Evolutionary conservation across 2,329 filamentous ascomycete species (phyloP), one percentile per base, ranked within the genome.

Genomic region (Epichloe elymi): DNA sequence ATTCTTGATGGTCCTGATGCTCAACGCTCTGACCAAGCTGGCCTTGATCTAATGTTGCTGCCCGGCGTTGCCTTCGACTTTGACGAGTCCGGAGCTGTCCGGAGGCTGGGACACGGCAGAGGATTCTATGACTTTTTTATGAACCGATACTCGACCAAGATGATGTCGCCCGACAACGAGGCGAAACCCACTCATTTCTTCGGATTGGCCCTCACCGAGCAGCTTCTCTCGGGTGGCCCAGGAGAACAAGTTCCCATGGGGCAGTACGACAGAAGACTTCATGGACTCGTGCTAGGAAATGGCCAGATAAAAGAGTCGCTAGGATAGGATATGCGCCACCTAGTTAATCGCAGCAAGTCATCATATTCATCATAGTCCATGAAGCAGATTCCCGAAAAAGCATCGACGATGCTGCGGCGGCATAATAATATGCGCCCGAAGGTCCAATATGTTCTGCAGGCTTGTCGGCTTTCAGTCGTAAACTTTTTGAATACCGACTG

Each of bases 81-180:
- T 48, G 74, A 80, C 53, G 62, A 68, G 11, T 67, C 67, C 23
- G 73, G 73, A 3, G 71, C 70, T 12, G 77, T 93, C 54, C 79
- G 84, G 58, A 79, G 93, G 59, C 76, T 97, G 19, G 93, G 93
- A 40, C 93, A 98, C 67, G 93, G 93, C 51, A 95, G 88, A 67
- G 93, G 93, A 35, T 98, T 95, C 70, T 98, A 98, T 73, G 93
- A 98, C 71, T 86, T 83, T 83, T 66, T 98, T 95, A 70, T 98
- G 63, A 80, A 84, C 61, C 80, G 84, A 58, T 95, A 90, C 60
- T 65, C 70, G 49, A 63, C 76, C 65, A 75, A 67, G 66, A 54
- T 60, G 30, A 65, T 63, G 45, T 57, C 67, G 46, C 62, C 64
- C 51, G 61, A 64, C 41, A 63, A 62, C 38, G 61, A 61, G 41